Conservation (phyloP, 1,284 basidiomycete genomes). For the Tilletia indica region DNA sequence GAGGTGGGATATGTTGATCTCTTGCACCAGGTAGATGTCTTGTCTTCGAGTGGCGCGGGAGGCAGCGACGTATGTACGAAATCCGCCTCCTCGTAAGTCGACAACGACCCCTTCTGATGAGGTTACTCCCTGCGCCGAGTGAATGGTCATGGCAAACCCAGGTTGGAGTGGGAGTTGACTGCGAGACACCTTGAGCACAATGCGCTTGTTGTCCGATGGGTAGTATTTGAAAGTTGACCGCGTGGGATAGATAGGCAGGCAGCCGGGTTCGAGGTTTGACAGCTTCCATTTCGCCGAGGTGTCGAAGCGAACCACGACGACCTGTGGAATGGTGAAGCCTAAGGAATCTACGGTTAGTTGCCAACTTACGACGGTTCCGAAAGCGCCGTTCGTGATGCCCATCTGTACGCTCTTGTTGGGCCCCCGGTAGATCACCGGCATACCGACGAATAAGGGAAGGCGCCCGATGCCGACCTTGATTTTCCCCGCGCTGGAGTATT, state of each 20-base stretch:
- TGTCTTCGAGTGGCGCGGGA: not conserved
- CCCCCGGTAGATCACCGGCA: not conserved
- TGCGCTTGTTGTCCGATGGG: too few species aligned
- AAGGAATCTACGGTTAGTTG: not conserved
- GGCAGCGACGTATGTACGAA: not conserved
- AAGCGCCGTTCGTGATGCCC: constrained; percentile 1
- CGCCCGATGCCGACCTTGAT: not conserved
- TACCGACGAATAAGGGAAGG: not conserved
- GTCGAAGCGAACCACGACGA: not conserved
- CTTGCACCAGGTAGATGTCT: too few species aligned
- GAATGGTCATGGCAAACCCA: not conserved
- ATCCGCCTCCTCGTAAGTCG: not conserved
- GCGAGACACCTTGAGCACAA: not conserved
- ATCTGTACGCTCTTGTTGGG: not conserved
- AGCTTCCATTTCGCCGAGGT: not conserved
- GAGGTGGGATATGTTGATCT: too few species aligned
- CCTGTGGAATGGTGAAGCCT: not conserved
- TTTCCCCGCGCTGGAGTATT: not conserved
- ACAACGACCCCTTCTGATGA: not conserved
- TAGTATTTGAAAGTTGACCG: not conserved
- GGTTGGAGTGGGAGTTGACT: not conserved
- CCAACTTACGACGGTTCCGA: not conserved
- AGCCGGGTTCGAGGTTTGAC: not conserved
- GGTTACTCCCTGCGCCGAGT: not conserved
- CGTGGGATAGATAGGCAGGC: not conserved